Evolutionary conservation across 2,329 filamentous ascomycete genomes (phyloP).

Genomic region (Ophiocordyceps camponoti-rufipedis): DNA sequence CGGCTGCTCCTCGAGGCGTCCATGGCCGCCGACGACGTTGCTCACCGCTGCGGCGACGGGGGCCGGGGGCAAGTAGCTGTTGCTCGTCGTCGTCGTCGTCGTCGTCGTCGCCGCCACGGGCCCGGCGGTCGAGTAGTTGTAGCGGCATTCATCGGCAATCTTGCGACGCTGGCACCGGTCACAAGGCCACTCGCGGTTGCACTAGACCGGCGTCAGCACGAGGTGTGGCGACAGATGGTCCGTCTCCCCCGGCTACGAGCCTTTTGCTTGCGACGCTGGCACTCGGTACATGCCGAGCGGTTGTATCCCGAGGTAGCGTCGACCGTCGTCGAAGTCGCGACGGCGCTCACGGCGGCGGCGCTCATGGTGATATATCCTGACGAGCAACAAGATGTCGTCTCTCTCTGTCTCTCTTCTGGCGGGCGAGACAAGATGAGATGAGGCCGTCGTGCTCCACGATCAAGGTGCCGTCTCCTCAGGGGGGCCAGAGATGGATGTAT

Average conservation of each 20-base stretch:
- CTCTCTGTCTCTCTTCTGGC: background rate
- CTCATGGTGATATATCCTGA: background rate
- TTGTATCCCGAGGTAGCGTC: slow-evolving; percentile 5
- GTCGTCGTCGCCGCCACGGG: background rate
- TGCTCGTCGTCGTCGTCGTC: background rate
- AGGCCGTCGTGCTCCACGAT: too few relatives aligned
- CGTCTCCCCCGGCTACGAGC: slow-evolving; percentile 4
- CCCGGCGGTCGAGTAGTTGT: slow-evolving; percentile 4
- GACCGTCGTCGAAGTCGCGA: background rate
- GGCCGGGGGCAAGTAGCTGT: background rate
- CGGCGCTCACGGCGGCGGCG: background rate
- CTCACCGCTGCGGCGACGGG: background rate
- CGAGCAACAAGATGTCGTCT: background rate
- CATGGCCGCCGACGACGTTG: background rate
- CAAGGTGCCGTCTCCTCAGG: too few relatives aligned
- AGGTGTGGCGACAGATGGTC: background rate
- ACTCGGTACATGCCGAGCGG: slow-evolving; percentile 23
- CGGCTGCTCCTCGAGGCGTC: background rate
- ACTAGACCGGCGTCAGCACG: slow-evolving; percentile 5
- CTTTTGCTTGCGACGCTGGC: slow-evolving; percentile 20
- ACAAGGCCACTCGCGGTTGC: slow-evolving; percentile 15
- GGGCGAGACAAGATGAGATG: background rate
- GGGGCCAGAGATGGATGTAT: too few relatives aligned
- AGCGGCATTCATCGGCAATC: slow-evolving; percentile 11
- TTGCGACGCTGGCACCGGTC: slow-evolving; percentile 13